Base-by-base conservation (phyloP, 2,329 filamentous ascomycete species). In the Nothophoma quercina region DNA sequence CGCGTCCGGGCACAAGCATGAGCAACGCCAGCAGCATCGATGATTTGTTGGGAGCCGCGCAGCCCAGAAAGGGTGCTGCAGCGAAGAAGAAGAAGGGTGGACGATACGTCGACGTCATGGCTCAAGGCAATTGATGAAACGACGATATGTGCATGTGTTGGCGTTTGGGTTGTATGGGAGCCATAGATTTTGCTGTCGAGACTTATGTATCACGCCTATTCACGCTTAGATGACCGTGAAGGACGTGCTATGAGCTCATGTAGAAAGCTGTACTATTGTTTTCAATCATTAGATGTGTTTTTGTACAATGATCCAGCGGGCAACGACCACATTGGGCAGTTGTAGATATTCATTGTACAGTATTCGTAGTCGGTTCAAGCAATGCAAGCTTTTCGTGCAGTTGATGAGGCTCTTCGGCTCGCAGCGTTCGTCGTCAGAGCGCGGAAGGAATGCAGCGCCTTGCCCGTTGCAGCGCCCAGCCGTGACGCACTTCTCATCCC, bases 21-120 rank as follows among this genome's bases (percentile, higher is more conserved):
- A 96, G 91, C 75, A 91, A 91, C 69, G 91, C 91, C n/a, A 96
- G 88, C 74, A 95, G 89, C 64, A 96, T 99, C 69, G 95, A 99
- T 66, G 95, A 99, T 72, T 79, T 99, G 58, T 79, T 99, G 18
- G 90, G 90, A 5, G 87, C 89, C 4, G 85, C 89, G 3, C 84
- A 82, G 23, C 84, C 89, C 15, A 84, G 90, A 59, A 93, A 89
- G 54, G 83, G 82, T 2, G 52, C 60, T 10, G 74, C 73, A 26
- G 72, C 74, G 35, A 79, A 77, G 66, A 90, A 91, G 66, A 91
- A 91, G 79, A 96, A 92, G 81, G 86, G 88, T 18, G 88, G 91
- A 23, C 82, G 93, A 22, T 99, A 99, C 79, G 88, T 99, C 23
- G 95, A 99, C 82, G 91, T 99, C 55, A 97, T 98, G 92, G 51